Evolutionary conservation across 805 yeast genomes (phyloP).

Genomic region (Jamesozyma spencerorum): DNA sequence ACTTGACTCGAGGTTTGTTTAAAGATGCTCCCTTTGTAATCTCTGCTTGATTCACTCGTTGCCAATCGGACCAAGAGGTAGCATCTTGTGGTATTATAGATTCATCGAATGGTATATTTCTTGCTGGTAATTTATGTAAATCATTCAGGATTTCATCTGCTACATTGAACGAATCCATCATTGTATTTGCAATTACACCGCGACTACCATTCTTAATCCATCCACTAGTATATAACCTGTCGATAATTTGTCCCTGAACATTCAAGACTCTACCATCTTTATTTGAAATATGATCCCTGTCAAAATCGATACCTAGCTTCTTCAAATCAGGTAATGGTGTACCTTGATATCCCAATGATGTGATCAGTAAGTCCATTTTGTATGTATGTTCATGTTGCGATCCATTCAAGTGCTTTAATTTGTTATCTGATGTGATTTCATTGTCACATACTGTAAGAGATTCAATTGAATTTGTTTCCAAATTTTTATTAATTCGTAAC

Average conservation of each 20-base stretch:
- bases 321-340: constrained; percentile 50
- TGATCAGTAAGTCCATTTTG: constrained; percentile 57
- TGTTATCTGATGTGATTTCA: constrained; percentile 14
- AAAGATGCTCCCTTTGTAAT: constrained; percentile 10
- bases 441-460: constrained; percentile 19
- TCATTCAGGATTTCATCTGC: constrained; percentile 60
- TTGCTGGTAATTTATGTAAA: constrained; percentile 22
- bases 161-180: constrained; percentile 72
- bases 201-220: constrained; percentile 84
- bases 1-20: constrained; percentile 6
- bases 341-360: constrained; percentile 80
- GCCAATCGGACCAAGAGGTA: constrained; percentile 29
- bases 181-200: constrained; percentile 87
- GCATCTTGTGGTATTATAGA: background rate
- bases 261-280: constrained; percentile 36
- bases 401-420: constrained; percentile 15
- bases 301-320: constrained; percentile 42
- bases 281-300: constrained; percentile 41
- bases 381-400: constrained; percentile 12
- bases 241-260: constrained; percentile 16
- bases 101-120: background rate
- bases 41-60: constrained; percentile 19
- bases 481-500: constrained; percentile 34
- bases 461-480: constrained; percentile 31
- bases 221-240: constrained; percentile 70